Evolutionary conservation across 1,284 basidiomycete genomes (phyloP).

Genomic region (Leccinum griseonigrum): DNA sequence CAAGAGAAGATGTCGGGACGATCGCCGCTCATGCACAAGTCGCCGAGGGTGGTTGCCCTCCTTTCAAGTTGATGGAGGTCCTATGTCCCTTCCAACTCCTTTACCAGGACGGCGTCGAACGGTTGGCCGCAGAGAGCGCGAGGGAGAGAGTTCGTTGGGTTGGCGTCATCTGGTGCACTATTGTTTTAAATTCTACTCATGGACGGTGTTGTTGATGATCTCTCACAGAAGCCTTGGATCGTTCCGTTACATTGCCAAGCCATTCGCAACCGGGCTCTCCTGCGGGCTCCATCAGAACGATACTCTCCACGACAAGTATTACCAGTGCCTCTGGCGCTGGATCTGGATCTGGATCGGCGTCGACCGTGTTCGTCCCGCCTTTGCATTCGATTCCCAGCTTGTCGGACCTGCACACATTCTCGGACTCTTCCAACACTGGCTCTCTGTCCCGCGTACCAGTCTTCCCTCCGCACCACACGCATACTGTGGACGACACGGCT

Average conservation of each 20-base stretch:
- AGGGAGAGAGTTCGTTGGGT: conserved; percentile 47
- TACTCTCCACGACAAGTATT: conserved; percentile 50
- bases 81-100: conserved; percentile 86
- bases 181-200: conserved; percentile 10
- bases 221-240: conserved; percentile 56
- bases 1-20: conserved; percentile 80
- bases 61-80: conserved; percentile 51
- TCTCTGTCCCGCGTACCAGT: conserved; percentile 38
- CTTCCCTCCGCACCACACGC: conserved; percentile 53
- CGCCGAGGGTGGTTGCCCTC: conserved; percentile 44
- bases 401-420: conserved; percentile 49
- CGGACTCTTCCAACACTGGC: conserved; percentile 40
- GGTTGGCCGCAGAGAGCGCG: conserved; percentile 80
- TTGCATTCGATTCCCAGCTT: conserved; percentile 64
- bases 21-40: conserved; percentile 68
- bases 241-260: conserved; percentile 47
- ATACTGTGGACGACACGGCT: conserved; percentile 67
- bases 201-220: conserved; percentile 2
- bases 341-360: conserved; percentile 53
- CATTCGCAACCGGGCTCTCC: conserved; percentile 61
- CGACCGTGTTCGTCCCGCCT: conserved; percentile 36
- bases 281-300: conserved; percentile 68
- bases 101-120: conserved; percentile 83
- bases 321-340: conserved; percentile 33
- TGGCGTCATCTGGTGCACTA: conserved; percentile 74